Percentiles rank a stretch among this genome's conserved stretches.
Conservation (phyloP, 2,329 filamentous ascomycete species). For the Huntiella decipiens region DNA sequence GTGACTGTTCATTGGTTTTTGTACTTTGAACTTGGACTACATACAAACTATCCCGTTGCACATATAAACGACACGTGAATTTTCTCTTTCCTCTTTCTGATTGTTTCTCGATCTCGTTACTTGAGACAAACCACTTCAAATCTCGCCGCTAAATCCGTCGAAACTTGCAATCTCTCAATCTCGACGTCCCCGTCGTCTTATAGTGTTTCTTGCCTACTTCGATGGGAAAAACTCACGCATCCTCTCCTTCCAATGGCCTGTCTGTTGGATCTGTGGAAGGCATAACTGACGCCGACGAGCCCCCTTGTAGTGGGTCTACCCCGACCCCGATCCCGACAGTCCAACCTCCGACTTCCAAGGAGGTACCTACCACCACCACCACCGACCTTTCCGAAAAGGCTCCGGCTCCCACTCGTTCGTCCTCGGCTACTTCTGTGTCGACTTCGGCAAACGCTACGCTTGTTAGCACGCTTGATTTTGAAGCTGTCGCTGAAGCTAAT, state of each 20-base stretch:
- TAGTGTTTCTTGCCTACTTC: constrained; percentile 10
- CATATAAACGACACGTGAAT: too few species aligned
- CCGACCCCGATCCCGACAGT: constrained; percentile 4
- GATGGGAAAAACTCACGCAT: constrained; percentile 13
- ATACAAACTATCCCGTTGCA: too few species aligned
- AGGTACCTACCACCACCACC: not conserved
- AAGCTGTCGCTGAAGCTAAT: not conserved
- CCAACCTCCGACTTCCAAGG: not conserved
- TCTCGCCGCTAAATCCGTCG: not conserved
- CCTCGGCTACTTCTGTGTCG: constrained; percentile 4
- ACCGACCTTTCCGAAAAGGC: constrained; percentile 1
- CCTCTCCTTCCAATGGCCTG: constrained; percentile 13
- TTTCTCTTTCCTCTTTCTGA: not conserved
- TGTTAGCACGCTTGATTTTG: constrained; percentile 6
- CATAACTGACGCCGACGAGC: constrained; percentile 13
- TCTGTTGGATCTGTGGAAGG: constrained; percentile 12
- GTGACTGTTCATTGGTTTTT: not conserved
- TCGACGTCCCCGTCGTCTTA: not conserved
- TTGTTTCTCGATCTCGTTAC: not conserved
- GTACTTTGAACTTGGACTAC: not conserved
- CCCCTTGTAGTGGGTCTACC: constrained; percentile 12
- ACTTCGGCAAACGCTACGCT: constrained; percentile 5
- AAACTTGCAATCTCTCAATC: not conserved
- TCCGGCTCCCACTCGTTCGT: constrained; percentile 3
- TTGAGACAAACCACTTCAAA: not conserved